Evolutionary conservation across 2,329 filamentous ascomycete genomes (phyloP).

Genomic region (Penicillium sp.): DNA sequence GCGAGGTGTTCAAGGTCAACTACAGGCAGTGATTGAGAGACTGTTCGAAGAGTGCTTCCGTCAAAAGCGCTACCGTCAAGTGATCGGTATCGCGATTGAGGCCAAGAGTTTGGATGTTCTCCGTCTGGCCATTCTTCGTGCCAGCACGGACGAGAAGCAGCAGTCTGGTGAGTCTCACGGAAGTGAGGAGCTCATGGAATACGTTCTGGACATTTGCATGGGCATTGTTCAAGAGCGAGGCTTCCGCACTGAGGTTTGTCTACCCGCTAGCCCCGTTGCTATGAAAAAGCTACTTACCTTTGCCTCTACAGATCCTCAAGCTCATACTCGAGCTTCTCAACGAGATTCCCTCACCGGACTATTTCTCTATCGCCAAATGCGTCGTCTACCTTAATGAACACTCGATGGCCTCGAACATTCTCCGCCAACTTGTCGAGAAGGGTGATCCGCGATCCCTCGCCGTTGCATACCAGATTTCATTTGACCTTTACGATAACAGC

Average conservation of each 20-base stretch:
- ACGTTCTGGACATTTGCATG: constrained; percentile 94
- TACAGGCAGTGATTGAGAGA: constrained; percentile 80
- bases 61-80: constrained; percentile 86
- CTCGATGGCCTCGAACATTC: constrained; percentile 81
- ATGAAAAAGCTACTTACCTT: constrained; percentile 1
- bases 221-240: constrained; percentile 92
- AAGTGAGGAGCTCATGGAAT: constrained; percentile 94
- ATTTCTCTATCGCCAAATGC: constrained; percentile 97
- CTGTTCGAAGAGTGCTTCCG: constrained; percentile 88
- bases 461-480: constrained; percentile 94
- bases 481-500: constrained; percentile 97
- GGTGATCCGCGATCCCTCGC: constrained; percentile 76
- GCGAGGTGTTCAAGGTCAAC: constrained; percentile 70
- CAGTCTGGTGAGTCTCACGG: constrained; percentile 58
- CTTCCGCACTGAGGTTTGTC: constrained; percentile 65
- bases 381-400: constrained; percentile 94
- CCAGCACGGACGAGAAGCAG: constrained; percentile 79
- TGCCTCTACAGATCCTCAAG: constrained; percentile 65
- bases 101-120: constrained; percentile 88
- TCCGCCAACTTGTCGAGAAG: constrained; percentile 75
- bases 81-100: constrained; percentile 94
- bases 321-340: constrained; percentile 94
- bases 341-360: constrained; percentile 88
- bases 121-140: constrained; percentile 79
- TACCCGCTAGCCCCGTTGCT: not conserved